A percentile compares a stretch with the other conserved stretches of the same genome.
phyloP scores from a whole-genome alignment of 2,329 filamentous ascomycete genomes.

The Neofusicoccum sp. region DNA sequence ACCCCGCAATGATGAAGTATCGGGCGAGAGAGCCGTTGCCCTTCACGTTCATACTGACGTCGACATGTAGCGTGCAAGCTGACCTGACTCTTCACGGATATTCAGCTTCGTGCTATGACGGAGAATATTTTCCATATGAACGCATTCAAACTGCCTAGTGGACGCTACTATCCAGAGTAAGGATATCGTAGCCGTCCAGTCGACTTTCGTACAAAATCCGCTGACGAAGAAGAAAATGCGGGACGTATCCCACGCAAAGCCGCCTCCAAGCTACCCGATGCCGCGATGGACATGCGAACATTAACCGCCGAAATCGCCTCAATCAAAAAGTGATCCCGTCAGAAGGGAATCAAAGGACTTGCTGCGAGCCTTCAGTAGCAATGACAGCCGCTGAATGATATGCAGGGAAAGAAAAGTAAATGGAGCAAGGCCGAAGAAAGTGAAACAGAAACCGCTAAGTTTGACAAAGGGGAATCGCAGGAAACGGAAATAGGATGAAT shows the following conservation, averaged over 20 bases:
- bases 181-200: not conserved
- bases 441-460: not conserved
- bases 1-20: too few species aligned
- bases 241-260: not conserved
- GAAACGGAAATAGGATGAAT: not conserved
- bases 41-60: too few species aligned
- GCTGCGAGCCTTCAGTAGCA: not conserved
- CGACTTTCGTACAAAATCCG: not conserved
- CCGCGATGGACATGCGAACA: not conserved
- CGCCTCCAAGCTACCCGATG: not conserved
- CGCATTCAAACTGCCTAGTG: not conserved
- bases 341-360: not conserved
- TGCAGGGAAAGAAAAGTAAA: not conserved
- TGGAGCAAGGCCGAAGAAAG: not conserved
- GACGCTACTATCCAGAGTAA: not conserved
- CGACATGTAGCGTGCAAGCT: too few species aligned
- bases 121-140: not conserved
- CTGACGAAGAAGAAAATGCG: not conserved
- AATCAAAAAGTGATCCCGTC: not conserved
- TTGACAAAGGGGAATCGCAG: constrained; percentile 16
- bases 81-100: not conserved
- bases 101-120: not conserved
- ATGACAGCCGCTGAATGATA: not conserved
- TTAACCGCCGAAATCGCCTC: not conserved
- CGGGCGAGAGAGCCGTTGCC: too few species aligned